A percentile compares a stretch with the other conserved stretches of the same genome.
phyloP scores from a whole-genome alignment of 345 rosid species.

The Lumnitzera littorea region DNA sequence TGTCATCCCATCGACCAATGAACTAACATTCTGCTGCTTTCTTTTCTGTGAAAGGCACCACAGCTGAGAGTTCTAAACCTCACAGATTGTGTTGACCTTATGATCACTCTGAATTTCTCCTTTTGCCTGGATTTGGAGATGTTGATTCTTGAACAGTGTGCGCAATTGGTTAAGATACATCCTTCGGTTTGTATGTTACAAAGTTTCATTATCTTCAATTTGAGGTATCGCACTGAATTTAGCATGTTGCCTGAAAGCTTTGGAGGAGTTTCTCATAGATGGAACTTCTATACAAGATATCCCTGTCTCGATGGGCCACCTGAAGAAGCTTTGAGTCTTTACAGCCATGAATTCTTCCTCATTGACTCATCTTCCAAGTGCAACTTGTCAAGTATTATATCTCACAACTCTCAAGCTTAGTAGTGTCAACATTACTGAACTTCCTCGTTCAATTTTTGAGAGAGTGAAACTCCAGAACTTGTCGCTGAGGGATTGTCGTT shows the following conservation, averaged over 20 bases:
- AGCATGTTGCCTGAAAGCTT: background rate
- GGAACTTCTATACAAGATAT: conserved; percentile 3
- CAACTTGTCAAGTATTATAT: background rate
- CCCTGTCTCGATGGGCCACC: background rate
- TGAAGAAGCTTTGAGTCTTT: background rate
- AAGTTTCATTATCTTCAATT: background rate
- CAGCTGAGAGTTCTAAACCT: conserved; percentile 8
- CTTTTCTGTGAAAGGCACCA: too few relatives aligned
- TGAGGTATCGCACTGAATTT: conserved; percentile 4
- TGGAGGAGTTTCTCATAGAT: background rate
- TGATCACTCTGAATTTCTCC: conserved; percentile 6
- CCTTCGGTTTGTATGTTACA: background rate
- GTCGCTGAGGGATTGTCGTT: background rate
- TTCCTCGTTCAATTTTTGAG: background rate
- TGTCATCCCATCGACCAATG: too few relatives aligned
- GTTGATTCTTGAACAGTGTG: conserved; percentile 6
- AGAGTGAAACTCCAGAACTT: background rate
- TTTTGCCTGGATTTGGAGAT: background rate
- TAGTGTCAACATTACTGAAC: background rate
- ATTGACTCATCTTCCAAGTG: background rate
- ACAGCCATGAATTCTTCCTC: background rate
- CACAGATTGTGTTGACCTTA: background rate
- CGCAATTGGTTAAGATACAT: conserved; percentile 4
- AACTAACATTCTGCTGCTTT: too few relatives aligned
- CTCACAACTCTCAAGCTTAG: background rate